A percentile compares a stretch with the other conserved stretches of the same genome.
Evolutionary conservation across 805 yeast genomes (phyloP).

Genomic region (Zygoascus biomembranicola): DNA sequence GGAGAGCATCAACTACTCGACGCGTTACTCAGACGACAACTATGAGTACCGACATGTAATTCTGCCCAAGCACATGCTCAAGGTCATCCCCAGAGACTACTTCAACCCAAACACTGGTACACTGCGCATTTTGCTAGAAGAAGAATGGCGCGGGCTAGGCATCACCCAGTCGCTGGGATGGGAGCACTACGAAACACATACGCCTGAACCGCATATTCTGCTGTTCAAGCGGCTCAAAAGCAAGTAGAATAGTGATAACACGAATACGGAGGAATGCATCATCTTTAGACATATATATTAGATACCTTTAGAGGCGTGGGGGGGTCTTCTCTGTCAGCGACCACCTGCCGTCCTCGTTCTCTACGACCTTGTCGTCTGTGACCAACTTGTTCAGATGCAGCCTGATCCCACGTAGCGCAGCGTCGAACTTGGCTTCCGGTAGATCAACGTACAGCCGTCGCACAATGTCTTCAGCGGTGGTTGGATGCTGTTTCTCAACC

Average conservation of each 20-base stretch:
- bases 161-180: constrained; percentile 96
- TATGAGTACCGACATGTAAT: constrained; percentile 92
- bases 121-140: constrained; percentile 79
- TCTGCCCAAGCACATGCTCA: constrained; percentile 92
- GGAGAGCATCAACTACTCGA: constrained; percentile 90
- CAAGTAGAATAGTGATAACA: neutral
- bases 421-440: constrained; percentile 21
- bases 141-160: constrained; percentile 98
- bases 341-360: constrained; percentile 8
- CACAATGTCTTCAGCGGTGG: constrained; percentile 18
- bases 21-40: constrained; percentile 72
- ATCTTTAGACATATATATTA: neutral
- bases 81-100: constrained; percentile 88
- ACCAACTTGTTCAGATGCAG: constrained; percentile 25
- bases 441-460: constrained; percentile 20
- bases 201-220: constrained; percentile 97
- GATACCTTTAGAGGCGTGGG: neutral
- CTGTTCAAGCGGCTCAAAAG: constrained; percentile 47
- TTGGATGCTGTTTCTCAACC: constrained; percentile 2
- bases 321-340: neutral
- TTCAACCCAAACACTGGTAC: constrained; percentile 93
- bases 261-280: neutral
- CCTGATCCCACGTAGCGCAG: constrained; percentile 27
- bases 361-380: constrained; percentile 14
- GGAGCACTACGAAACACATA: constrained; percentile 95